Conservation (phyloP, 257 asterid species). For the Forsythia viridissima region DNA sequence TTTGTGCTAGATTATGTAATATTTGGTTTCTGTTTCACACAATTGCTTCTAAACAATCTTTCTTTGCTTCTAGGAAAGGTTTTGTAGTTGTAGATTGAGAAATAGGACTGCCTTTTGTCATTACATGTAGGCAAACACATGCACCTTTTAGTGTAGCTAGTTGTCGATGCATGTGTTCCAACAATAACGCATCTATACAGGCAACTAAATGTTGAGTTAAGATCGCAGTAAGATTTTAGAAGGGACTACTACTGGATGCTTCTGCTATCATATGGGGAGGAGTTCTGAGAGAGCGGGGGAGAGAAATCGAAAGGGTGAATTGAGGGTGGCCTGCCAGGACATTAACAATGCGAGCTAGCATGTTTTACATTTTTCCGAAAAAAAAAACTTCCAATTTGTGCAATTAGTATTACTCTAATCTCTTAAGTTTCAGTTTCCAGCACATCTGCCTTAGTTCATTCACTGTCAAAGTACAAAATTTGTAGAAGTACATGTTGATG, state of each 20-base stretch:
- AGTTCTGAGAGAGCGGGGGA: neutral
- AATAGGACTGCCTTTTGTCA: neutral
- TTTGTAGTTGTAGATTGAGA: neutral
- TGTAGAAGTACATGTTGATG: neutral
- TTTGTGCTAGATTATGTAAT: neutral
- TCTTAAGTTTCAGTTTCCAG: neutral
- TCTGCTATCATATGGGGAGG: neutral
- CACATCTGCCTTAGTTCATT: neutral
- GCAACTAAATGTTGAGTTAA: neutral
- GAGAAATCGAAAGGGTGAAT: neutral
- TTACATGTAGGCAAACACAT: neutral
- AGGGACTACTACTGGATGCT: neutral
- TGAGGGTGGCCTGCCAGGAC: neutral
- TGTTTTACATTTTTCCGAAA: neutral
- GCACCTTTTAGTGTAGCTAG: neutral
- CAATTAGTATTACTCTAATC: neutral
- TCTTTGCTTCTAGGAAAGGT: neutral
- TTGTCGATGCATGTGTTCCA: neutral
- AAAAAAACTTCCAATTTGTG: neutral
- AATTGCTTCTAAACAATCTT: neutral
- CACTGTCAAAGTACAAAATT: neutral
- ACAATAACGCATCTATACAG: neutral
- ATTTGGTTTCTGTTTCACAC: neutral
- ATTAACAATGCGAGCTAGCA: no score
- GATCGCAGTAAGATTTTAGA: neutral